These are phyloP conservation scores for Cardamine occulta DNA, from an alignment of 345 rosid genomes.

Conservation along the genomic window DNA sequence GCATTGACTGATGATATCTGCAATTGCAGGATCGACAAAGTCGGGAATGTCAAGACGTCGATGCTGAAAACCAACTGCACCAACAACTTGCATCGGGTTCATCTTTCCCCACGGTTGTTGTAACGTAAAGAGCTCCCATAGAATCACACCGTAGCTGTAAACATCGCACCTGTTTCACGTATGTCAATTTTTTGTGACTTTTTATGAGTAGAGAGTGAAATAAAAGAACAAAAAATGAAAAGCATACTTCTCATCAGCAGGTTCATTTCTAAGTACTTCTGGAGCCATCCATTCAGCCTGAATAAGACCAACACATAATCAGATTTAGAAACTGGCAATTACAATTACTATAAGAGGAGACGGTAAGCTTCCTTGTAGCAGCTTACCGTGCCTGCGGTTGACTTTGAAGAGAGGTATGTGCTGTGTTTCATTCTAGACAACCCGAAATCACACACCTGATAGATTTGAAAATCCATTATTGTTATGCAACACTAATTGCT, in stretches of 20 bases:
- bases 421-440: conserved; percentile 91
- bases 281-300: conserved; percentile 99
- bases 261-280: conserved; percentile 95
- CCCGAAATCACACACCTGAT: conserved; percentile 92
- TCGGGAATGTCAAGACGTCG: conserved; percentile 90
- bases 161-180: conserved; percentile 81
- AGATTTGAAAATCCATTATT: not conserved
- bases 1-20: conserved; percentile 78
- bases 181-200: not conserved
- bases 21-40: conserved; percentile 67
- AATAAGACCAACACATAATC: conserved; percentile 25
- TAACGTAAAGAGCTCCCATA: conserved; percentile 87
- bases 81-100: conserved; percentile 99
- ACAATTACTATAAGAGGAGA: not conserved
- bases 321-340: not conserved
- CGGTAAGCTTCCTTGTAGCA: not conserved
- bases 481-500: conserved; percentile 5
- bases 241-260: conserved; percentile 88
- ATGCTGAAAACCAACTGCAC: conserved; percentile 98
- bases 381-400: conserved; percentile 96
- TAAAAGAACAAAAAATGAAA: not conserved
- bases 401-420: conserved; percentile 89
- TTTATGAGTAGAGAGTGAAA: not conserved
- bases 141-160: conserved; percentile 92
- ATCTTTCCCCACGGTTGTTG: conserved; percentile 98